Percentiles rank a stretch among this genome's conserved stretches.
These are phyloP conservation scores for Cercophora sp. DNA, from an alignment of 495 filamentous ascomycete species.

Conservation along the genomic window DNA sequence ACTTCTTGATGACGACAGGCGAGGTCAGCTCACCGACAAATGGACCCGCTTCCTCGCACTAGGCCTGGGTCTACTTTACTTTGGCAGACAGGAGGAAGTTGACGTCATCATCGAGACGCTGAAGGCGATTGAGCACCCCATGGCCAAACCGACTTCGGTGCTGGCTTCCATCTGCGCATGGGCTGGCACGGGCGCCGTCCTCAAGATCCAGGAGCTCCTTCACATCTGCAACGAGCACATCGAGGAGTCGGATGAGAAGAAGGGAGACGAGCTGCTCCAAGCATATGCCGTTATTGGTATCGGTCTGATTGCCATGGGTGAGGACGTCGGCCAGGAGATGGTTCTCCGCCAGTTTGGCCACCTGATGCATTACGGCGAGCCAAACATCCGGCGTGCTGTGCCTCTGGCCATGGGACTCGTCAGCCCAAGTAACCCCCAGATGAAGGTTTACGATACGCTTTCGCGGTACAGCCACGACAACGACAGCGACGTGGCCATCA, in stretches of 20 bases:
- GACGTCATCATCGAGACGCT: conserved; percentile 92
- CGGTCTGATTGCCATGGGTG: conserved; percentile 93
- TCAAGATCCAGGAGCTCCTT: conserved; percentile 93
- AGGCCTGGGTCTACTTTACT: conserved; percentile 89
- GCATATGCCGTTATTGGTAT: conserved; percentile 94
- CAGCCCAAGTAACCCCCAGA: conserved; percentile 96
- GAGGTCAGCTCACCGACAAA: conserved; percentile 87
- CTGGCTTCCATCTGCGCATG: conserved; percentile 95
- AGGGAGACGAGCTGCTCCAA: conserved; percentile 89
- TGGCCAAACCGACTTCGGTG: conserved; percentile 84
- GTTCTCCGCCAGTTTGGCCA: conserved; percentile 95
- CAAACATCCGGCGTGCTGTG: conserved; percentile 93
- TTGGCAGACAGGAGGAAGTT: conserved; percentile 94
- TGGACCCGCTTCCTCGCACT: conserved; percentile 97
- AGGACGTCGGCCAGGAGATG: conserved; percentile 99
- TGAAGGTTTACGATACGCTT: conserved; percentile 99
- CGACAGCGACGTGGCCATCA: conserved; percentile 96
- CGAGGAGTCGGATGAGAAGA: conserved; percentile 85
- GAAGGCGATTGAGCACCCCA: conserved; percentile 92
- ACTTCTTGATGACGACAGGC: conserved; percentile 84
- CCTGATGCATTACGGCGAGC: conserved; percentile 97
- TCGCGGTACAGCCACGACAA: conserved; percentile 99
- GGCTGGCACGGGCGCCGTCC: conserved; percentile 93
- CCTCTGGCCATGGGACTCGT: conserved; percentile 97
- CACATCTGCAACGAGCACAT: conserved; percentile 98